A percentile compares a stretch with the other conserved stretches of the same genome.
Conservation (phyloP, 805 yeast genomes). For the Suhomyces sp. region DNA sequence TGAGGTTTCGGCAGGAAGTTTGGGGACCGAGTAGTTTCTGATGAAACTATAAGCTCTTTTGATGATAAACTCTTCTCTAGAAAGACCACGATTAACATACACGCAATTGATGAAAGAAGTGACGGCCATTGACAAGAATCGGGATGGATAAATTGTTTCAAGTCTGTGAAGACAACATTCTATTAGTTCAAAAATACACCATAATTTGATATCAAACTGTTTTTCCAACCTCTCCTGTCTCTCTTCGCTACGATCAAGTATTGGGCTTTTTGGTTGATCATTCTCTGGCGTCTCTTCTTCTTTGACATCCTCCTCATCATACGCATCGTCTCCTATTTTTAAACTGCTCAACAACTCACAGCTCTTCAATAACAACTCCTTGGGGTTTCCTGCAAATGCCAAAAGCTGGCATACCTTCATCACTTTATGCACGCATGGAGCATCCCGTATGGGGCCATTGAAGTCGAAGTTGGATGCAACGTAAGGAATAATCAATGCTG, state of each 20-base stretch:
- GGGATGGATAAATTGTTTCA: constrained; percentile 71
- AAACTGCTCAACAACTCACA: constrained; percentile 55
- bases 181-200: constrained; percentile 64
- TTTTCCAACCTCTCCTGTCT: constrained; percentile 12
- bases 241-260: neutral
- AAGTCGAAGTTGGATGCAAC: constrained; percentile 38
- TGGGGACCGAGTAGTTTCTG: constrained; percentile 43
- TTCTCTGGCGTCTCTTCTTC: neutral
- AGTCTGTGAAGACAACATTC: constrained; percentile 57
- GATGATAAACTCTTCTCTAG: constrained; percentile 8
- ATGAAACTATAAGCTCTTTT: constrained; percentile 65
- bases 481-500: constrained; percentile 58
- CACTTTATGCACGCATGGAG: constrained; percentile 38
- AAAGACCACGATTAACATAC: constrained; percentile 21
- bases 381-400: constrained; percentile 71
- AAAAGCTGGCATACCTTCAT: constrained; percentile 58
- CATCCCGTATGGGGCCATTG: constrained; percentile 25
- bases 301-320: neutral
- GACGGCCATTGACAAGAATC: constrained; percentile 68
- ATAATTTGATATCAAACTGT: constrained; percentile 56
- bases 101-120: constrained; percentile 55
- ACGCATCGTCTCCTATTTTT: constrained; percentile 1
- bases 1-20: constrained; percentile 39
- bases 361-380: constrained; percentile 68
- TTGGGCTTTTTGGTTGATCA: neutral